Evolutionary conservation across 208 protist species (phyloP).

Genomic region (Acanthamoeba triangularis): DNA sequence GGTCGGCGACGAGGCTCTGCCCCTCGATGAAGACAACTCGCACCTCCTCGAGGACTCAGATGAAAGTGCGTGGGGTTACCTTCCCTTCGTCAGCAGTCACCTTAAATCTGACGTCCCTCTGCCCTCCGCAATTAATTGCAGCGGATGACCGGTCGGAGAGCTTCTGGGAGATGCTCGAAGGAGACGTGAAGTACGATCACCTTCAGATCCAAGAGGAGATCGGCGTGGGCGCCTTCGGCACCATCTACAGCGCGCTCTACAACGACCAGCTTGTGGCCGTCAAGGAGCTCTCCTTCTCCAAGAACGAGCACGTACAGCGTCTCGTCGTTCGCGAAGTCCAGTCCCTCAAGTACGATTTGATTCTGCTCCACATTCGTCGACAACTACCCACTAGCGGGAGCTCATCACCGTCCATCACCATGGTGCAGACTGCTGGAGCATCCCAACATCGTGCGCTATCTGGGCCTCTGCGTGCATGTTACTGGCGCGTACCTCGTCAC

Average conservation of each 20-base stretch:
- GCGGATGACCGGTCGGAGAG: background rate
- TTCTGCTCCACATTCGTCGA: no score
- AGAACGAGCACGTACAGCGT: background rate
- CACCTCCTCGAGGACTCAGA: background rate
- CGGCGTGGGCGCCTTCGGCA: background rate
- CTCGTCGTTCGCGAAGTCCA: slow-evolving; percentile 22
- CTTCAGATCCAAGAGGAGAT: slow-evolving; percentile 24
- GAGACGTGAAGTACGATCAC: background rate
- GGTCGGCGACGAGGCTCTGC: background rate
- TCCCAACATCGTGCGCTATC: slow-evolving; percentile 82
- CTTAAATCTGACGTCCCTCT: no score
- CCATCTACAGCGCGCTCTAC: slow-evolving; percentile 34
- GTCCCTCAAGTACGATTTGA: slow-evolving; percentile 40
- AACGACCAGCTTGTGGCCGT: slow-evolving; percentile 6
- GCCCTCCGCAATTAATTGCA: no score
- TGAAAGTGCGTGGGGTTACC: no score
- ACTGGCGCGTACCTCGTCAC: slow-evolving; percentile 80
- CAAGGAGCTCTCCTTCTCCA: slow-evolving; percentile 5
- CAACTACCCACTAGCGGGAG: no score
- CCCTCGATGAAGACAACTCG: background rate
- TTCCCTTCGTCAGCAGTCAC: no score
- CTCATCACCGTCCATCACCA: no score
- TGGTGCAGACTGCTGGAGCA: no score
- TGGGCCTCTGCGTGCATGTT: slow-evolving; percentile 77
- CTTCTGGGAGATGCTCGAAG: slow-evolving; percentile 37